These are phyloP conservation scores for Alternaria atra DNA, from an alignment of 2,329 filamentous ascomycete genomes.

Conservation along the genomic window DNA sequence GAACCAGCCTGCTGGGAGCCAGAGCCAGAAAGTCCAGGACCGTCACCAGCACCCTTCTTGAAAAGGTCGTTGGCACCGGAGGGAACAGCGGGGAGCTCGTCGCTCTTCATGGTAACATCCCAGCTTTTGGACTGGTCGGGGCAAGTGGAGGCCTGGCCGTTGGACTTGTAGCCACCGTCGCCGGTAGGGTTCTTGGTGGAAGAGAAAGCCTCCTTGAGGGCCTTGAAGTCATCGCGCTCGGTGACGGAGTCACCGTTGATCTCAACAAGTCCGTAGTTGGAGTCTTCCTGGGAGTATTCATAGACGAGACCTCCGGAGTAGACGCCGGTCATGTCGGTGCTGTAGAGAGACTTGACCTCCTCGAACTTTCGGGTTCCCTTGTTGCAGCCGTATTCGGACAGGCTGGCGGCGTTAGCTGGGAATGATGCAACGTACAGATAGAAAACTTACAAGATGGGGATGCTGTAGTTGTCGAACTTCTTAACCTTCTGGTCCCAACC, in stretches of 20 bases:
- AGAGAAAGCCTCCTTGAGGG: conserved; percentile 61
- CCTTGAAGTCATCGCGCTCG: conserved; percentile 70
- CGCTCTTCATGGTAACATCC: conserved; percentile 59
- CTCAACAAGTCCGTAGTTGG: conserved; percentile 78
- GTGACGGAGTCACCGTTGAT: conserved; percentile 65
- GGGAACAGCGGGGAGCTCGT: conserved; percentile 67
- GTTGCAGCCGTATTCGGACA: conserved; percentile 94
- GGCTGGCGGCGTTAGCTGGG: conserved; percentile 52
- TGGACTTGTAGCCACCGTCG: conserved; percentile 67
- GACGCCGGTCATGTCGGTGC: conserved; percentile 80
- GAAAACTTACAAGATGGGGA: conserved; percentile 75
- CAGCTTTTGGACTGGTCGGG: conserved; percentile 63
- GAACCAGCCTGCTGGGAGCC: conserved; percentile 67
- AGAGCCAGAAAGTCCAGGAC: conserved; percentile 63
- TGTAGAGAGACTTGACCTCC: conserved; percentile 83
- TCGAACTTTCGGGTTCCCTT: conserved; percentile 82
- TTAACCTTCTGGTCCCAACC: conserved; percentile 90
- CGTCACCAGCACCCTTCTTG: conserved; percentile 65
- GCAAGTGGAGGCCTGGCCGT: conserved; percentile 63
- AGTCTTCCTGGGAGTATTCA: conserved; percentile 79
- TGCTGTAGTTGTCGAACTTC: conserved; percentile 84
- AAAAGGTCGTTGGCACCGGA: conserved; percentile 64
- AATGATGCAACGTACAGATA: not conserved
- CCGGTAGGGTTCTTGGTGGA: conserved; percentile 62
- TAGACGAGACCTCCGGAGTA: conserved; percentile 98